These are phyloP conservation scores for Linnemannia hyalina DNA, from an alignment of 192 early-diverging fungal species.

Conservation along the genomic window DNA sequence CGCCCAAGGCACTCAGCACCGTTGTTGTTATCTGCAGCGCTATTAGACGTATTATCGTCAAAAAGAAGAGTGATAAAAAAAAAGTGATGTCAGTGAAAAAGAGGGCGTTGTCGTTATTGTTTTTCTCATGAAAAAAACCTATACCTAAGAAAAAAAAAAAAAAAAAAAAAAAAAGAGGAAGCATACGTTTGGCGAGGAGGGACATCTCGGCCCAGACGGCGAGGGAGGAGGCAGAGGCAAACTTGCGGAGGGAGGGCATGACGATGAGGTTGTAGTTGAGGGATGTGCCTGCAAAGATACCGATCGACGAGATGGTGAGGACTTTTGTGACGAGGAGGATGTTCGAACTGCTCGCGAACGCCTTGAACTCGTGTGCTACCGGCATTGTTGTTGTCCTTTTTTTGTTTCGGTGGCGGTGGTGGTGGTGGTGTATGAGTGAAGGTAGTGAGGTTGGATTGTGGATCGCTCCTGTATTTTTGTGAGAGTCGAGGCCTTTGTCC, in stretches of 20 bases:
- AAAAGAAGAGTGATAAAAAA: neutral
- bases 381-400: conserved; percentile 14
- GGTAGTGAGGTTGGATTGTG: neutral
- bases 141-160: neutral
- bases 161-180: neutral
- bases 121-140: neutral
- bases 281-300: conserved; percentile 41
- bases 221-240: conserved; percentile 41
- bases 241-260: conserved; percentile 43
- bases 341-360: conserved; percentile 27
- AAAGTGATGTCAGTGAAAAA: neutral
- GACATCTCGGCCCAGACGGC: conserved; percentile 50
- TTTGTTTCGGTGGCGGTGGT: neutral
- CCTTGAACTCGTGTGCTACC: conserved; percentile 22
- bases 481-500: neutral
- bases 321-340: conserved; percentile 37
- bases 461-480: neutral
- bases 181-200: conserved; percentile 26
- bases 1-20: conserved; percentile 19
- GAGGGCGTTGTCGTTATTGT: neutral
- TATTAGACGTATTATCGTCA: neutral
- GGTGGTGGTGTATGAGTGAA: no score
- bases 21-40: conserved; percentile 32
- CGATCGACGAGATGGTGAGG: conserved; percentile 41
- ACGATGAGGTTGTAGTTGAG: conserved; percentile 32